Percentiles rank a stretch among this genome's conserved stretches.
phyloP scores from a whole-genome alignment of 1,284 basidiomycete genomes.

The Cutaneotrichosporon cutaneum region DNA sequence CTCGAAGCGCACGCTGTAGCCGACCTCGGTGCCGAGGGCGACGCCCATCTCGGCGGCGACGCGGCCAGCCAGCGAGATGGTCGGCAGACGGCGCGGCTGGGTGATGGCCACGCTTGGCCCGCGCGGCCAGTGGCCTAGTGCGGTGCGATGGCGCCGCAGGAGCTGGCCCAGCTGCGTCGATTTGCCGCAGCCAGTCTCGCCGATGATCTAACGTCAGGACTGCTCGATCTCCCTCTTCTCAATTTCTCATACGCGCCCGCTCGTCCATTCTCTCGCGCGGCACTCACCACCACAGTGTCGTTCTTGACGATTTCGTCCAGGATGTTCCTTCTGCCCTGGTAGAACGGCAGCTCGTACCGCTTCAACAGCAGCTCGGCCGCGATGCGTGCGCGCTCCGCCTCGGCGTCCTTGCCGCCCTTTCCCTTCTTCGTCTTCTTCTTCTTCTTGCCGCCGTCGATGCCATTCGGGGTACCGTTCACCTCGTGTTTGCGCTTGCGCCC shows the following conservation, averaged over 20 bases:
- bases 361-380: slow-evolving; percentile 60
- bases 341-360: slow-evolving; percentile 71
- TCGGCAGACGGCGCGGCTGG: slow-evolving; percentile 90
- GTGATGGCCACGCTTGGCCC: slow-evolving; percentile 78
- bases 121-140: slow-evolving; percentile 44
- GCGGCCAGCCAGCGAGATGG: slow-evolving; percentile 84
- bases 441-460: background rate
- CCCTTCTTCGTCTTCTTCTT: slow-evolving; percentile 12
- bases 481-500: slow-evolving; percentile 3
- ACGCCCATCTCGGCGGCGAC: slow-evolving; percentile 81
- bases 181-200: slow-evolving; percentile 97
- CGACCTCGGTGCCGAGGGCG: slow-evolving; percentile 70
- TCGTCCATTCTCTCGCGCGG: background rate
- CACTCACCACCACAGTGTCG: slow-evolving; percentile 73
- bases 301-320: slow-evolving; percentile 70
- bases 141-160: slow-evolving; percentile 59
- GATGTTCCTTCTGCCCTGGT: slow-evolving; percentile 70
- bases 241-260: background rate
- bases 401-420: slow-evolving; percentile 17
- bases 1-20: slow-evolving; percentile 95
- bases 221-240: background rate
- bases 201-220: slow-evolving; percentile 61
- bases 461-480: background rate
- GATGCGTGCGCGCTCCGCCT: slow-evolving; percentile 29
- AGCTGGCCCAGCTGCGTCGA: slow-evolving; percentile 95